Percentiles rank a stretch among this genome's conserved stretches.
Conservation (phyloP, 23 red algal species). For the Gracilaria domingensis region DNA sequence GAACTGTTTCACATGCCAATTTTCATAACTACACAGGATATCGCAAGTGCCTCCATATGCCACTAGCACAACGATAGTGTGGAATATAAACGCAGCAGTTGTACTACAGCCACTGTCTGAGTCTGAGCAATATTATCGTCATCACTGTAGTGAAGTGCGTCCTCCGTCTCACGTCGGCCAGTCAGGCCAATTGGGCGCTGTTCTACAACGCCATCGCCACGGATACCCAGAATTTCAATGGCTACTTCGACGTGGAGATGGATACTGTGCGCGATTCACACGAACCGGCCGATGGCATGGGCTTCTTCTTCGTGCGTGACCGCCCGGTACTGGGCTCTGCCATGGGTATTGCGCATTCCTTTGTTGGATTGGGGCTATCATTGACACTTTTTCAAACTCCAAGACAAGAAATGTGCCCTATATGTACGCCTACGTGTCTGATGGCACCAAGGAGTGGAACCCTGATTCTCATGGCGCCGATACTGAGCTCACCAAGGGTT, state of each 20-base stretch:
- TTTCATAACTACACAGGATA: no score
- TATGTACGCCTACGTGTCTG: constrained; percentile 74
- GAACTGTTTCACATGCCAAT: no score
- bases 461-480: constrained; percentile 68
- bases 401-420: constrained; percentile 58
- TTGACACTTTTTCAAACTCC: constrained; percentile 82
- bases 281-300: constrained; percentile 82
- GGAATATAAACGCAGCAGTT: no score
- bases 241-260: constrained; percentile 78
- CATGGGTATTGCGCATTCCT: constrained; percentile 70
- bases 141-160: no score
- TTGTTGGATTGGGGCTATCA: constrained; percentile 75
- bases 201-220: constrained; percentile 61
- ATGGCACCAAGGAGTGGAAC: constrained; percentile 68
- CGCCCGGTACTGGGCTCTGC: constrained; percentile 54
- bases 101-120: no score
- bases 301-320: constrained; percentile 67
- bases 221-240: constrained; percentile 71
- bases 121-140: no score
- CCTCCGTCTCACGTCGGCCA: constrained; percentile 66
- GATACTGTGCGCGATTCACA: constrained; percentile 51
- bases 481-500: constrained; percentile 72
- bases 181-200: constrained; percentile 67
- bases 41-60: no score
- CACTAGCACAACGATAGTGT: no score